These are phyloP conservation scores for Marasmius oreades DNA, from an alignment of 1,284 basidiomycete genomes.

Conservation along the genomic window DNA sequence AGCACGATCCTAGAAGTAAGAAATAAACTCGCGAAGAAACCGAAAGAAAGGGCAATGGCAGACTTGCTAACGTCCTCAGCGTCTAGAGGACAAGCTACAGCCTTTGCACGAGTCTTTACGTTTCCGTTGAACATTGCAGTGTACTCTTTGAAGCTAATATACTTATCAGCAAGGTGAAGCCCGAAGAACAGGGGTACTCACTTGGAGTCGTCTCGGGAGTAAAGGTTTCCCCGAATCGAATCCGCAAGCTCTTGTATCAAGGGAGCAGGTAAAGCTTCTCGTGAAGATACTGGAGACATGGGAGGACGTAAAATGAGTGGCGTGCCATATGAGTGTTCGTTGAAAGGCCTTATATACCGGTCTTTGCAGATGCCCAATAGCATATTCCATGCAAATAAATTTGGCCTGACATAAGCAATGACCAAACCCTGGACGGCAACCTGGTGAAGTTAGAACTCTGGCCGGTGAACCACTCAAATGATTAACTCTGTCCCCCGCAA, in stretches of 20 bases:
- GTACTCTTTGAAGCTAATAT: slow-evolving; percentile 55
- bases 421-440: no score
- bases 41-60: slow-evolving; percentile 23
- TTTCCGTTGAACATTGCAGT: slow-evolving; percentile 78
- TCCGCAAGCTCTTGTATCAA: slow-evolving; percentile 15
- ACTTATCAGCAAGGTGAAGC: background rate
- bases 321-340: background rate
- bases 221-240: slow-evolving; percentile 45
- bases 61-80: slow-evolving; percentile 74
- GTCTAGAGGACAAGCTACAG: slow-evolving; percentile 66
- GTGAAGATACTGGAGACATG: background rate
- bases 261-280: background rate
- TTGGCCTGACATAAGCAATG: no score
- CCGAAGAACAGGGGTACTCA: slow-evolving; percentile 22
- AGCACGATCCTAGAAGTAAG: slow-evolving; percentile 50
- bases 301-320: background rate
- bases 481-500: no score
- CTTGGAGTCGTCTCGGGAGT: slow-evolving; percentile 40
- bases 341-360: no score
- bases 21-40: slow-evolving; percentile 8
- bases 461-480: no score
- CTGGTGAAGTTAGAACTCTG: no score
- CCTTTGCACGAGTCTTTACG: slow-evolving; percentile 53
- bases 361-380: no score
- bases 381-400: no score